Evolutionary conservation across 164 flowering plant species (phyloP), one percentile per base, ranked within the genome.

Genomic region (Warburgia ugandensis): DNA sequence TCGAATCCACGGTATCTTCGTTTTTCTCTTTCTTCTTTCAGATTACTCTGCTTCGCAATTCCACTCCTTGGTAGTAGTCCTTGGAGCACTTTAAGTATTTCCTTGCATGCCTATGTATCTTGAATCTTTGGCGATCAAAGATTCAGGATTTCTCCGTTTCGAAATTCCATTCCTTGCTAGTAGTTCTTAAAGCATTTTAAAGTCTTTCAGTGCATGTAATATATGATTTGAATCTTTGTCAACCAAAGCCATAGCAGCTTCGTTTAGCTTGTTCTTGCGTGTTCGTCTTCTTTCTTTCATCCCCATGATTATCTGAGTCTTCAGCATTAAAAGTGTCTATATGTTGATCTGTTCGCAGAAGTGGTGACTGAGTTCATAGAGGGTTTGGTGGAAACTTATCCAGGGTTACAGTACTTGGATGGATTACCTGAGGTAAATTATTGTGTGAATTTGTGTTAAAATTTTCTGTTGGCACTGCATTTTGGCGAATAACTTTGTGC

Each of bases 351-450:
- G 31, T 5, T 54, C 48, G 55, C 80, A 92, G 98, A 81, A 69
- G 96, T 80, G 52, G 95, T 86, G 58, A 81, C 83, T 16, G 95
- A 92, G 74, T 88, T 81, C 65, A 88, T 87, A 26, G 96, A 87
- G 59, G 98, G 98, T 48, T 68, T 92, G 42, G 85, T 80, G 29
- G 98, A 92, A 66, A 85, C 95, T 28, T 92, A 78, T 66, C 86
- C 98, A 21, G 85, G 81, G 10, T 60, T 92, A 65, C 91, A 81
- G 70, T 83, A 80, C 64, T 68, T 92, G 74, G 91, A 87, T 72
- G 96, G 98, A 23, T 85, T 85, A 45, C 96, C 96, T 46, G 76
- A 80, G 84, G 98, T 92, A 17, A 25, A 16, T 5, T 7, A 6
- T 50, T 35, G 26, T 50, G 38, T 17, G 29, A 21, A 6, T 19